phyloP scores from a whole-genome alignment of 306 rosid species.

The Castanea crenata region DNA sequence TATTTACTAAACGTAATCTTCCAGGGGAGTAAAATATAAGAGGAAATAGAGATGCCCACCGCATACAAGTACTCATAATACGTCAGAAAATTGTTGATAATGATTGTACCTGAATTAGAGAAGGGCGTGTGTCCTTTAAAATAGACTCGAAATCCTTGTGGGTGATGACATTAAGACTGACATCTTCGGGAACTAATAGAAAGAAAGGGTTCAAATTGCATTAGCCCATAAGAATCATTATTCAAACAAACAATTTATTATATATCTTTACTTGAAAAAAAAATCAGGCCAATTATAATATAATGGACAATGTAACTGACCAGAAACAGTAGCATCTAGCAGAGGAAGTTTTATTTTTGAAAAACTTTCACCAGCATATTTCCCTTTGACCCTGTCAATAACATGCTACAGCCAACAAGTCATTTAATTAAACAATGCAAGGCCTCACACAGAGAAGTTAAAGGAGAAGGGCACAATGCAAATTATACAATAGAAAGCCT shows the following conservation, averaged over 20 bases:
- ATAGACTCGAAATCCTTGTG: constrained; percentile 52
- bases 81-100: constrained; percentile 14
- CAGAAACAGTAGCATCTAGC: constrained; percentile 45
- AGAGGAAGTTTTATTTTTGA: constrained; percentile 62
- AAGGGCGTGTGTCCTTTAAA: constrained; percentile 54
- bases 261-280: neutral
- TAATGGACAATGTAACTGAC: constrained; percentile 45
- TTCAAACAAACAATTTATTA: neutral
- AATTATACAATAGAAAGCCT: neutral
- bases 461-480: neutral
- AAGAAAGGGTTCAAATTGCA: constrained; percentile 12
- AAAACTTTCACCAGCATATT: constrained; percentile 49
- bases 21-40: neutral
- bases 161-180: constrained; percentile 43
- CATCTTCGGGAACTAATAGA: constrained; percentile 52
- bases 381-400: constrained; percentile 58
- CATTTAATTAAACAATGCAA: constrained; percentile 11
- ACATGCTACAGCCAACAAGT: constrained; percentile 48
- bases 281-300: neutral
- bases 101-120: constrained; percentile 63
- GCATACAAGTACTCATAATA: neutral
- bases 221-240: constrained; percentile 19
- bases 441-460: neutral
- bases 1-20: neutral
- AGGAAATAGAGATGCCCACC: neutral